phyloP scores from a whole-genome alignment of 1,284 basidiomycete species.

The Melampsora medusae region DNA sequence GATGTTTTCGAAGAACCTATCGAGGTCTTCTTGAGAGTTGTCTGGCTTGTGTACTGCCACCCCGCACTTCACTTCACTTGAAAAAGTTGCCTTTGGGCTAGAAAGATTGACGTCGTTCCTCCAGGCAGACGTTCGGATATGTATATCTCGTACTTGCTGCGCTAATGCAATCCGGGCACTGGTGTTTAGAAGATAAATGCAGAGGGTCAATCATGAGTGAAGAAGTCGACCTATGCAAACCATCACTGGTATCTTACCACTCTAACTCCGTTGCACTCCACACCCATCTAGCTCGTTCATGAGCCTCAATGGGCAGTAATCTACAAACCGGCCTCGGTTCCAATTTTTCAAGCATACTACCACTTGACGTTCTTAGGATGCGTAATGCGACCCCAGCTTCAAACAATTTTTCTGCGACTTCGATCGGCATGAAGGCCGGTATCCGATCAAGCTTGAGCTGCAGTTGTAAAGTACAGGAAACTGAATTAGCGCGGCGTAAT shows the following conservation, averaged over 20 bases:
- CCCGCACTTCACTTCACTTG: background rate
- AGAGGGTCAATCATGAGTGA: background rate
- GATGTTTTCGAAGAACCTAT: slow-evolving; percentile 17
- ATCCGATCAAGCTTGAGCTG: slow-evolving; percentile 31
- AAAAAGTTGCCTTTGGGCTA: background rate
- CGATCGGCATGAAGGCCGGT: slow-evolving; percentile 28
- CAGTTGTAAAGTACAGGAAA: background rate
- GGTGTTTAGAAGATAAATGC: background rate
- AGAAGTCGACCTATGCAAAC: background rate
- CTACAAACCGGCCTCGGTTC: slow-evolving; percentile 30
- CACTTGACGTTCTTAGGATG: slow-evolving; percentile 30
- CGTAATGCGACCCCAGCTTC: slow-evolving; percentile 34
- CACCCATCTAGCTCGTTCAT: slow-evolving; percentile 31
- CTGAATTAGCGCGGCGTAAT: background rate
- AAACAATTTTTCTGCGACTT: slow-evolving; percentile 35
- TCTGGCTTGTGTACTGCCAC: background rate
- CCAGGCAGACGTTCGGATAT: slow-evolving; percentile 35
- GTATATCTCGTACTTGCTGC: slow-evolving; percentile 15
- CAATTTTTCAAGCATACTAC: background rate
- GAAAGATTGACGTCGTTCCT: slow-evolving; percentile 15
- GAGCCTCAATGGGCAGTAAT: slow-evolving; percentile 10
- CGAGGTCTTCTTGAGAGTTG: slow-evolving; percentile 17
- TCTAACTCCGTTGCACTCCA: slow-evolving; percentile 28
- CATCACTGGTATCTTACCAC: slow-evolving; percentile 13
- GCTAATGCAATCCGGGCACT: slow-evolving; percentile 9